Conservation (phyloP, 2,329 filamentous ascomycete species). For the Tolypocladium nubicola region DNA sequence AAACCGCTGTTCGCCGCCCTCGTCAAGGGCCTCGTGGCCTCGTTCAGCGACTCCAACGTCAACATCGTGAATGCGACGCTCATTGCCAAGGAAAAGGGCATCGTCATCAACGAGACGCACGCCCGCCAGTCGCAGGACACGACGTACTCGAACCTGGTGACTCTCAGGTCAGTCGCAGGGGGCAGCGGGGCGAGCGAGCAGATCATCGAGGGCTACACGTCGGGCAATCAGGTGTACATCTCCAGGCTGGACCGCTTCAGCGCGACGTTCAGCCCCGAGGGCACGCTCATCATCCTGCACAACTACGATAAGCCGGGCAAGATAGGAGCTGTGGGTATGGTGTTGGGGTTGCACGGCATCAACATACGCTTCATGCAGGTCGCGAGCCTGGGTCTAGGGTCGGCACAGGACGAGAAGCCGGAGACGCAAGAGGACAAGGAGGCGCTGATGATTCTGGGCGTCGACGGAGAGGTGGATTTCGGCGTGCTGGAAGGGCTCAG, state of each 20-base stretch:
- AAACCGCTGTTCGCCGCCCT: slow-evolving; percentile 70
- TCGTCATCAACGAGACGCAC: slow-evolving; percentile 66
- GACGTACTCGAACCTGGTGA: slow-evolving; percentile 61
- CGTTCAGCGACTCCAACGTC: slow-evolving; percentile 59
- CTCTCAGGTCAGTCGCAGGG: slow-evolving; percentile 44
- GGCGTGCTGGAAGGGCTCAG: slow-evolving; percentile 40
- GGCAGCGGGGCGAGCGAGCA: slow-evolving; percentile 23
- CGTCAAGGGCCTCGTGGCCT: slow-evolving; percentile 63
- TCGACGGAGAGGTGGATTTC: slow-evolving; percentile 53
- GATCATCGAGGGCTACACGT: slow-evolving; percentile 56
- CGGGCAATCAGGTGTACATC: slow-evolving; percentile 55
- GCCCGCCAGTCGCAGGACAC: slow-evolving; percentile 49
- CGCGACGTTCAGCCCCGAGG: slow-evolving; percentile 62
- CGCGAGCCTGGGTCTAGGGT: slow-evolving; percentile 32
- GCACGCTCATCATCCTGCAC: slow-evolving; percentile 65
- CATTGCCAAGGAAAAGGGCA: slow-evolving; percentile 66
- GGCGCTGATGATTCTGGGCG: slow-evolving; percentile 72
- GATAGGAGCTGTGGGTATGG: slow-evolving; percentile 67
- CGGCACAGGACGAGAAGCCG: slow-evolving; percentile 10
- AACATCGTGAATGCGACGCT: slow-evolving; percentile 77
- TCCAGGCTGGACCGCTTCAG: slow-evolving; percentile 63
- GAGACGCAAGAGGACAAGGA: slow-evolving; percentile 38
- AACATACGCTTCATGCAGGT: slow-evolving; percentile 80
- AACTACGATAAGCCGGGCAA: slow-evolving; percentile 77
- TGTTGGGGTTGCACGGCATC: slow-evolving; percentile 58